Evolutionary conservation across 2,329 filamentous ascomycete species (phyloP).

Genomic region (Pseudocercospora ulei): DNA sequence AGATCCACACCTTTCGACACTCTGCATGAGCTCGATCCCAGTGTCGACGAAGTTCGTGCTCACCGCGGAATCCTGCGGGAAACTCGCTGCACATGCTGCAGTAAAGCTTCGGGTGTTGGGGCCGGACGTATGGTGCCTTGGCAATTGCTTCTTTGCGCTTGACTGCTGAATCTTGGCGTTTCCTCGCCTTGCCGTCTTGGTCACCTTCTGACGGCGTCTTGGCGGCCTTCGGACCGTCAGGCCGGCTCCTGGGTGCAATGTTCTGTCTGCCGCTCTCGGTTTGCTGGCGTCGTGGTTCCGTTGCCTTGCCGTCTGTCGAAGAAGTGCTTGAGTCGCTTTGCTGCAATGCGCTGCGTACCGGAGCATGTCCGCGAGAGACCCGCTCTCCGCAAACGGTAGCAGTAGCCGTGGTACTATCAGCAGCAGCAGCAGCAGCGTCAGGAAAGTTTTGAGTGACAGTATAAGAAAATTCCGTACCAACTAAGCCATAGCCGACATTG

Average conservation of each 20-base stretch:
- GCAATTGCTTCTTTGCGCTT: conserved; percentile 33
- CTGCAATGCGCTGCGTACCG: conserved; percentile 24
- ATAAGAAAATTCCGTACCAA: conserved; percentile 24
- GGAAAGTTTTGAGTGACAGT: conserved; percentile 24
- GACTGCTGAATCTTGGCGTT: conserved; percentile 7
- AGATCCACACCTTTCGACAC: conserved; percentile 53
- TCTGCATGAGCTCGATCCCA: conserved; percentile 55
- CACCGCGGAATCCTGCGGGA: conserved; percentile 71
- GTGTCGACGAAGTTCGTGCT: conserved; percentile 58
- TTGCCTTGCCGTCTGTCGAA: conserved; percentile 21
- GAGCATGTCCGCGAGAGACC: conserved; percentile 22
- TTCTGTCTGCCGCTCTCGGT: conserved; percentile 28
- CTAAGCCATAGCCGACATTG: conserved; percentile 27
- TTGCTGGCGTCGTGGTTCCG: conserved; percentile 29
- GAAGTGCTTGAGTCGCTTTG: conserved; percentile 20
- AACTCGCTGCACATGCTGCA: conserved; percentile 62
- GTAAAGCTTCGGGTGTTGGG: conserved; percentile 60
- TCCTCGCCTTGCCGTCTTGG: conserved; percentile 3
- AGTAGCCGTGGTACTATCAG: conserved; percentile 10
- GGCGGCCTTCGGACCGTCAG: conserved; percentile 17
- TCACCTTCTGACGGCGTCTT: conserved; percentile 4
- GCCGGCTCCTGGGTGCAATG: conserved; percentile 26
- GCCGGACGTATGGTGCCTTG: conserved; percentile 52
- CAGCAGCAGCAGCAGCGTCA: conserved; percentile 19
- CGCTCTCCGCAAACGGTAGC: conserved; percentile 12